phyloP scores from a whole-genome alignment of 257 asterid genomes.

The Nicotiana tabacum region DNA sequence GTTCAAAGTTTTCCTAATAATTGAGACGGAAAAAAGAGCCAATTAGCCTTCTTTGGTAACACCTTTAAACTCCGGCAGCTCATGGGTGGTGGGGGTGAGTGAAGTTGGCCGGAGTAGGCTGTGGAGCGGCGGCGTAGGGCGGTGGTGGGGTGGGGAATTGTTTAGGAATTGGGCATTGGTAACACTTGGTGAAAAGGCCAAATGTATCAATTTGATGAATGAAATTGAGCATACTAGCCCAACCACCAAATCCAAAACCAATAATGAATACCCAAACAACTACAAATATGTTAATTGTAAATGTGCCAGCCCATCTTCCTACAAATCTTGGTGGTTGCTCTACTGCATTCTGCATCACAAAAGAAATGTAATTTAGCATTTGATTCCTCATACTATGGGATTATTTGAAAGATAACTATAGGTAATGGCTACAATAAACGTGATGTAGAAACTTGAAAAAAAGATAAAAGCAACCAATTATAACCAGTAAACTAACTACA shows the following conservation, averaged over 20 bases:
- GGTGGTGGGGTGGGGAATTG: conserved; percentile 18
- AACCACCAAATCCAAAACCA: conserved; percentile 49
- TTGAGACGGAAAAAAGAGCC: not conserved
- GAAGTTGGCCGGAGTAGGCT: conserved; percentile 12
- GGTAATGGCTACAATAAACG: too few species aligned
- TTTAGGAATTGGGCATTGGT: conserved; percentile 39
- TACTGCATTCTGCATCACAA: conserved; percentile 36
- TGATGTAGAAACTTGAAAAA: too few species aligned
- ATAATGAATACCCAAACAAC: conserved; percentile 41
- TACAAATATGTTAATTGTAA: conserved; percentile 30
- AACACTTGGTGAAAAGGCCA: conserved; percentile 47
- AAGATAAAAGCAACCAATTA: too few species aligned
- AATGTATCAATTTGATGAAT: conserved; percentile 48
- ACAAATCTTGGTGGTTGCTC: conserved; percentile 39
- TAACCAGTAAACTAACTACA: too few species aligned
- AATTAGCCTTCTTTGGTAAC: not conserved
- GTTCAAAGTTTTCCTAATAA: too few species aligned
- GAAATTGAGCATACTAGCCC: conserved; percentile 42
- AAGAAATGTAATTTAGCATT: too few species aligned
- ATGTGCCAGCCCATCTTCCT: conserved; percentile 37
- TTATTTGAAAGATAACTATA: too few species aligned
- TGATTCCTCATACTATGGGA: too few species aligned
- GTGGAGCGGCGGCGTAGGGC: conserved; percentile 30
- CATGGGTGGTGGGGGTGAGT: not conserved
- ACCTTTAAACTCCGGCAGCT: not conserved